A percentile compares a stretch with the other conserved stretches of the same genome.
Conservation (phyloP, 192 early-diverging fungal species). For the Glomus cerebriforme region DNA sequence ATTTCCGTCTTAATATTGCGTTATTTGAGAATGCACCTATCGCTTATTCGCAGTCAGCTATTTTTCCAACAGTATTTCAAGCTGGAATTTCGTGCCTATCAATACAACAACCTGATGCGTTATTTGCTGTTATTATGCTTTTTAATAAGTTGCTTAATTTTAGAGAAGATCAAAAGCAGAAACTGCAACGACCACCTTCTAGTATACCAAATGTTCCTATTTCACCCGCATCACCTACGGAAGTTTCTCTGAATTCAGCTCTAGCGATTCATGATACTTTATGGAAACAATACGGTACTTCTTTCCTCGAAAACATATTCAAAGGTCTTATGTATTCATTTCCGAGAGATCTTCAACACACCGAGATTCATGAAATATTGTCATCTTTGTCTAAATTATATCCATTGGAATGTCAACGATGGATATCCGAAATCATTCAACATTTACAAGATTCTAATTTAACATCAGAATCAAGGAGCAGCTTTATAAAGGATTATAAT, state of each 20-base stretch:
- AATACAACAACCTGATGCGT: conserved; percentile 50
- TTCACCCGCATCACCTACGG: conserved; percentile 6
- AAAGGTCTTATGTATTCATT: conserved; percentile 59
- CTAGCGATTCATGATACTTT: conserved; percentile 42
- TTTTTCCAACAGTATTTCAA: conserved; percentile 60
- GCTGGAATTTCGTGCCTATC: conserved; percentile 64
- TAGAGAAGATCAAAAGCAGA: conserved; percentile 34
- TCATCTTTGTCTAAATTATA: conserved; percentile 49
- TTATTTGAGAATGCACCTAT: conserved; percentile 54
- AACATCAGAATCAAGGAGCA: conserved; percentile 49
- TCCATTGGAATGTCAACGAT: conserved; percentile 49
- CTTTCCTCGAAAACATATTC: conserved; percentile 50
- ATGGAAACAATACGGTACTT: conserved; percentile 42
- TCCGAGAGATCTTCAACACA: conserved; percentile 51
- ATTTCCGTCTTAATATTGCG: conserved; percentile 60
- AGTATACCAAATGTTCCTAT: conserved; percentile 33
- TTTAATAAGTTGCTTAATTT: conserved; percentile 47
- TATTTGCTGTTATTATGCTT: conserved; percentile 53
- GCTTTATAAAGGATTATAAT: conserved; percentile 54
- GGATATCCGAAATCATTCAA: conserved; percentile 51
- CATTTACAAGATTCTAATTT: conserved; percentile 47
- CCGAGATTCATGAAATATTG: conserved; percentile 56
- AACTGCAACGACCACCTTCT: conserved; percentile 13
- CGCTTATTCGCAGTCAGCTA: conserved; percentile 54
- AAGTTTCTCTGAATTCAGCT: conserved; percentile 33